Conservation (phyloP, 2,329 filamentous ascomycete species). For the Phoma sp. region DNA sequence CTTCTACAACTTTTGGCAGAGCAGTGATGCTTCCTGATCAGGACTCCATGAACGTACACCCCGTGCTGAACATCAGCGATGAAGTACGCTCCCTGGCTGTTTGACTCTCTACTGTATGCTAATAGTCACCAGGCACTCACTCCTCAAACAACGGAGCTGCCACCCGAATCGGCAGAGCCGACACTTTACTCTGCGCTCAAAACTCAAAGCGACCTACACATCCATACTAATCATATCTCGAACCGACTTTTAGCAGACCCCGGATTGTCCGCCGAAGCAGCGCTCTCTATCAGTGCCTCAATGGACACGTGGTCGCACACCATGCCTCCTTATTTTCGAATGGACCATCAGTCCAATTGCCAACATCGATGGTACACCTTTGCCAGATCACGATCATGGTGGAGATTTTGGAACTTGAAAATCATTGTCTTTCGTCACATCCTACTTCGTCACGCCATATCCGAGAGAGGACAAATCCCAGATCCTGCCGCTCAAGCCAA, state of each 20-base stretch:
- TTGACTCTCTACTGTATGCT: not conserved
- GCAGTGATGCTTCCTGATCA: slow-evolving; percentile 34
- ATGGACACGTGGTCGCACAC: slow-evolving; percentile 28
- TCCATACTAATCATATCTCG: slow-evolving; percentile 33
- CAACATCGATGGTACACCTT: slow-evolving; percentile 29
- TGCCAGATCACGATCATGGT: slow-evolving; percentile 32
- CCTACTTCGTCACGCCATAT: slow-evolving; percentile 29
- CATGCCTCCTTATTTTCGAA: slow-evolving; percentile 27
- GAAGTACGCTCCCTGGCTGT: slow-evolving; percentile 15
- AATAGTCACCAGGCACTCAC: slow-evolving; percentile 25
- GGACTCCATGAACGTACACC: slow-evolving; percentile 34
- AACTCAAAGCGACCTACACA: slow-evolving; percentile 30
- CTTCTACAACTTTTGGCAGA: slow-evolving; percentile 34
- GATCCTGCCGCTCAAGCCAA: slow-evolving; percentile 23
- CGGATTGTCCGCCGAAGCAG: slow-evolving; percentile 32
- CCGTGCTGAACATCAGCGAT: slow-evolving; percentile 30
- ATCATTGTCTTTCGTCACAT: slow-evolving; percentile 36
- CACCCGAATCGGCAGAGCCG: slow-evolving; percentile 23
- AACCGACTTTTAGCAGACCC: slow-evolving; percentile 33
- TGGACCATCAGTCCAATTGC: slow-evolving; percentile 10
- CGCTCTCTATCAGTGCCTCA: slow-evolving; percentile 24
- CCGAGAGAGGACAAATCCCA: slow-evolving; percentile 27
- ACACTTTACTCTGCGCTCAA: slow-evolving; percentile 31
- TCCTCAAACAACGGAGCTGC: slow-evolving; percentile 25
- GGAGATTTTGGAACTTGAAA: slow-evolving; percentile 36